Base-by-base conservation (phyloP, 2,329 filamentous ascomycete genomes). In the Chrysoporthe puriensis region DNA sequence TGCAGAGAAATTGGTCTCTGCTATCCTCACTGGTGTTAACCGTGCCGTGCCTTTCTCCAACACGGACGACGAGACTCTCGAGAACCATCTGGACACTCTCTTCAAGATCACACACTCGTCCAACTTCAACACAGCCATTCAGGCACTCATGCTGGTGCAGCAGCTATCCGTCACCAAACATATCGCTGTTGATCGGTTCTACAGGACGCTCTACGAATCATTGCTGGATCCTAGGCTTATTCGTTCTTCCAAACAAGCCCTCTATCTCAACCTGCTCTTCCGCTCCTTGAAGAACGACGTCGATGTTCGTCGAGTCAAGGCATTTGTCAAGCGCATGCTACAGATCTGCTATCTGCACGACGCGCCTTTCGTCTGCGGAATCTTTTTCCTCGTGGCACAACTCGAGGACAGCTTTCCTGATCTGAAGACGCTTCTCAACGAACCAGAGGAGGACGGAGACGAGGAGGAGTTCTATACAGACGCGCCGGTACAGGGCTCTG, bases 71-170 rank as follows among this genome's bases (percentile, higher is more conserved):
- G 87, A 89, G 56, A 89, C 88, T 85, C 88, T 98, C 72, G 92
- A 96, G 75, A 89, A 90, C 68, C 95, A 99, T 75, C 87, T 99
- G 67, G 91, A 98, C 76, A 97, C 95, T 3, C 86, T 99, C 36
- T 99, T 97, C 85, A 90, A 89, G 74, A 96, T 99, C 74, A 97
- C 96, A 0, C 96, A 99, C 79, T 98, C 95, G 0, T 93, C 95
- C 66, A 99, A 99, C 79, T 98, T 99, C 86, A 99, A 98, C 81
- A 99, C 96, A 0, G 96, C 94, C 76, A 93, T 99, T 48, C 96
- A 99, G 79, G 95, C 96, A 44, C 86, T 99, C 71, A 91, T 97
- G 81, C 84, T 99, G 60, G 96, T 99, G 72, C 96, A 98, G 77
- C 96, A 98, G 77, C 86, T 99, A 40, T 92, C 94, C 0, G 84